Conservation (phyloP, 2,329 filamentous ascomycete species). For the Sporothrix phasma region DNA sequence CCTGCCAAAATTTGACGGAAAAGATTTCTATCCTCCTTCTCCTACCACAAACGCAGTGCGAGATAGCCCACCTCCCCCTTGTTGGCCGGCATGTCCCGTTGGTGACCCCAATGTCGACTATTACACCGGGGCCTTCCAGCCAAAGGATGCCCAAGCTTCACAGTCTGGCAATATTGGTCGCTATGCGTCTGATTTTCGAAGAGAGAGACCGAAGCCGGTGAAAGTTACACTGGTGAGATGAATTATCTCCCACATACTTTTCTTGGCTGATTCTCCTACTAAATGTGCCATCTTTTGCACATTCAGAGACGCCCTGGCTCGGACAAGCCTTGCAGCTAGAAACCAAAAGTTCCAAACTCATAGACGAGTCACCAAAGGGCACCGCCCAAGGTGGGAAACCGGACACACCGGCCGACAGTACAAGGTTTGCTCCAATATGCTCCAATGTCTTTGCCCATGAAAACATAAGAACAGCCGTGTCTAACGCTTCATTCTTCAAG, state of each 20-base stretch:
- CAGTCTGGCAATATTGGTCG: not conserved
- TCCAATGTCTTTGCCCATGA: not conserved
- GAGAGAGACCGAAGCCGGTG: constrained; percentile 10
- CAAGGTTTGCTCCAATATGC: not conserved
- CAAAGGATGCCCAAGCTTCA: not conserved
- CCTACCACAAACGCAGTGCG: constrained; percentile 23
- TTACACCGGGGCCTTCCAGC: not conserved
- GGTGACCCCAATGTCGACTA: constrained; percentile 5
- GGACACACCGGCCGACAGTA: not conserved
- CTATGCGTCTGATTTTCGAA: constrained; percentile 3
- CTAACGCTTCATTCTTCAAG: constrained; percentile 21
- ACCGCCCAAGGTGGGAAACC: not conserved
- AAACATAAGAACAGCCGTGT: not conserved
- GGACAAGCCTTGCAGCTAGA: not conserved
- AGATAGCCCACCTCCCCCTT: not conserved
- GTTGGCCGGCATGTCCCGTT: not conserved
- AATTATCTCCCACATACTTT: not conserved
- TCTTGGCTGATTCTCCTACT: not conserved
- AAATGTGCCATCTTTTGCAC: not conserved
- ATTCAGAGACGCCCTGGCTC: constrained; percentile 9
- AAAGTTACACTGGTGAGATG: constrained; percentile 18
- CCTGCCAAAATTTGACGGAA: constrained; percentile 54
- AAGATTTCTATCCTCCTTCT: constrained; percentile 52
- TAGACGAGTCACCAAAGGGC: not conserved
- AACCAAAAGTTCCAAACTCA: not conserved